These are phyloP conservation scores for Daldinia decipiens DNA, from an alignment of 495 filamentous ascomycete species.

Conservation along the genomic window DNA sequence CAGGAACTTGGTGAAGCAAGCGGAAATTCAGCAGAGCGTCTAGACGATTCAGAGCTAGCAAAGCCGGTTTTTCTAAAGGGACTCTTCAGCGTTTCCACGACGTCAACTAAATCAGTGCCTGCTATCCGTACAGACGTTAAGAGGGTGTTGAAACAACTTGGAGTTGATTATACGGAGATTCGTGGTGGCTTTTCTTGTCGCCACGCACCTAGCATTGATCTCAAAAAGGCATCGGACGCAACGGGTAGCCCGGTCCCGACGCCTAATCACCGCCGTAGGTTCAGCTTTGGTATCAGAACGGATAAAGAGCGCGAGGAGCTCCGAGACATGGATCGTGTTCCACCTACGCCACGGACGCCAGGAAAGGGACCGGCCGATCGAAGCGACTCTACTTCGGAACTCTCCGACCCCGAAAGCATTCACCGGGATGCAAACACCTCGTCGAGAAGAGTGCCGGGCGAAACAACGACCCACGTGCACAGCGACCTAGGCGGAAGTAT, in stretches of 20 bases:
- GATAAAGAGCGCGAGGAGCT: slow-evolving; percentile 71
- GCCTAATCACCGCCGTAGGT: slow-evolving; percentile 75
- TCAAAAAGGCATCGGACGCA: slow-evolving; percentile 73
- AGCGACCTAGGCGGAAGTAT: slow-evolving; percentile 83
- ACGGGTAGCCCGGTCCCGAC: slow-evolving; percentile 61
- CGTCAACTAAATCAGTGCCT: slow-evolving; percentile 86
- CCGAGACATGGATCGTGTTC: slow-evolving; percentile 60
- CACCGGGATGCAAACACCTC: slow-evolving; percentile 52
- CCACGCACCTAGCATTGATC: slow-evolving; percentile 88
- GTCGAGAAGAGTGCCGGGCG: slow-evolving; percentile 69
- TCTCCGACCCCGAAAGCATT: slow-evolving; percentile 74
- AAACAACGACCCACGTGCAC: slow-evolving; percentile 87
- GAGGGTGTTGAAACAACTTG: slow-evolving; percentile 83
- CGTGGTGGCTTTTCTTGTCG: slow-evolving; percentile 91
- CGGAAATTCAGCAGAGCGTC: slow-evolving; percentile 61
- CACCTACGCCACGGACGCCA: slow-evolving; percentile 58
- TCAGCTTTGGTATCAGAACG: slow-evolving; percentile 78
- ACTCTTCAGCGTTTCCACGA: slow-evolving; percentile 96
- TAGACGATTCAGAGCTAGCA: slow-evolving; percentile 68
- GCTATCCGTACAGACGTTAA: slow-evolving; percentile 92
- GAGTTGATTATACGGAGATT: slow-evolving; percentile 92
- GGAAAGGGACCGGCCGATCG: slow-evolving; percentile 65
- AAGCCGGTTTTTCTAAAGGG: slow-evolving; percentile 98
- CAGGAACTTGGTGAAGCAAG: slow-evolving; percentile 62
- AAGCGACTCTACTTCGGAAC: slow-evolving; percentile 83